A percentile compares a stretch with the other conserved stretches of the same genome.
These are phyloP conservation scores for Mycena indigotica DNA, from an alignment of 768 basidiomycete genomes.

Conservation along the genomic window DNA sequence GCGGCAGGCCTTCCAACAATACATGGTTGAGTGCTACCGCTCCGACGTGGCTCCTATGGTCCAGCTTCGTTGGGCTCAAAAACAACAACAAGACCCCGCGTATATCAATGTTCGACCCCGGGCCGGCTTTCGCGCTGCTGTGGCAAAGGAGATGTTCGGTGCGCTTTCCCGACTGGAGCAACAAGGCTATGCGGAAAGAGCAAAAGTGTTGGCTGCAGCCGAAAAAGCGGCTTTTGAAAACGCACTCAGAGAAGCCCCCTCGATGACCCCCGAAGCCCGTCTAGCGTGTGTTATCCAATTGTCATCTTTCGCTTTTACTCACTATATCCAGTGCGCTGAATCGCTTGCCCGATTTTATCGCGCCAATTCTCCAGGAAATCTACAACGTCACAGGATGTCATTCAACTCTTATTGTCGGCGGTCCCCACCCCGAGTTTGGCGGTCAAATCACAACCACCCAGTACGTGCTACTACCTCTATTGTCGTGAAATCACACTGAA, in stretches of 20 bases:
- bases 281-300: slow-evolving; percentile 2
- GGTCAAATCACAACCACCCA: slow-evolving; percentile 4
- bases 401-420: not conserved
- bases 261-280: not conserved
- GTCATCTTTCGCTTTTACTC: not conserved
- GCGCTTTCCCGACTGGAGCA: not conserved
- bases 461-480: not conserved
- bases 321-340: slow-evolving; percentile 6
- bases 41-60: not conserved
- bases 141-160: not conserved
- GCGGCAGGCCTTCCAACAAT: not conserved
- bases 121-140: not conserved
- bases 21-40: not conserved
- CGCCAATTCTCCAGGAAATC: slow-evolving; percentile 6
- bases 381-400: slow-evolving; percentile 4
- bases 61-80: not conserved
- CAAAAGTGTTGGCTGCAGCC: not conserved
- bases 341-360: not conserved
- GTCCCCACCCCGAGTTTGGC: slow-evolving; percentile 3
- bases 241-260: not conserved
- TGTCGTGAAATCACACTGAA: not conserved
- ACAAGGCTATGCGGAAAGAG: not conserved
- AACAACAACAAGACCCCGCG: not conserved
- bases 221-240: not conserved
- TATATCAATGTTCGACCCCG: not conserved